Conservation (phyloP, 2,329 filamentous ascomycete genomes). For the Diplodia corticola region DNA sequence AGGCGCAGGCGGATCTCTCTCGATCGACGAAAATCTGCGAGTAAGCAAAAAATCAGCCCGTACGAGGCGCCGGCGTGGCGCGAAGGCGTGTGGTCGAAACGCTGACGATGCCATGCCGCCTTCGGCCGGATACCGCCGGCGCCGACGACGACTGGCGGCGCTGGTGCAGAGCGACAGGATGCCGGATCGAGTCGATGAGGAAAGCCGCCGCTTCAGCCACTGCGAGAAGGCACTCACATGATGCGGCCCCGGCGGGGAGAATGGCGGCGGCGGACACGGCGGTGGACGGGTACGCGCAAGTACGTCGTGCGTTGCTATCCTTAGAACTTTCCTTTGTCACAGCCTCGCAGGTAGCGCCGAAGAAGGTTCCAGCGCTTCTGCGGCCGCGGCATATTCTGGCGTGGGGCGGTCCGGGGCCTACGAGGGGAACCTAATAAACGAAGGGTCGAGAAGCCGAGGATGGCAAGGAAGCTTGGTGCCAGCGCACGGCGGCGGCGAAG, state of each 20-base stretch:
- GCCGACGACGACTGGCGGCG: neutral
- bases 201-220: slow-evolving; percentile 2
- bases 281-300: neutral
- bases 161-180: too few species aligned
- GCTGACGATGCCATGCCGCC: neutral
- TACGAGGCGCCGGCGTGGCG: neutral
- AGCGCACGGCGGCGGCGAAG: neutral
- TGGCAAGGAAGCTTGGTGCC: neutral
- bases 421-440: too few species aligned
- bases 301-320: neutral
- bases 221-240: neutral
- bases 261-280: neutral
- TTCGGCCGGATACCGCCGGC: neutral
- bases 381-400: neutral
- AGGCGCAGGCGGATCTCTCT: neutral
- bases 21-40: neutral
- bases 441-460: neutral
- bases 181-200: neutral
- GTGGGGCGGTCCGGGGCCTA: too few species aligned
- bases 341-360: neutral
- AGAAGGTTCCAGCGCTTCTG: neutral
- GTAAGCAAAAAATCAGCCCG: neutral
- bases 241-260: neutral
- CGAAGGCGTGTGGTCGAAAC: neutral
- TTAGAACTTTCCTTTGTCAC: neutral